Percentiles rank a stretch among this genome's conserved stretches.
These are phyloP conservation scores for Candida orba DNA, from an alignment of 805 yeast genomes.

Conservation along the genomic window DNA sequence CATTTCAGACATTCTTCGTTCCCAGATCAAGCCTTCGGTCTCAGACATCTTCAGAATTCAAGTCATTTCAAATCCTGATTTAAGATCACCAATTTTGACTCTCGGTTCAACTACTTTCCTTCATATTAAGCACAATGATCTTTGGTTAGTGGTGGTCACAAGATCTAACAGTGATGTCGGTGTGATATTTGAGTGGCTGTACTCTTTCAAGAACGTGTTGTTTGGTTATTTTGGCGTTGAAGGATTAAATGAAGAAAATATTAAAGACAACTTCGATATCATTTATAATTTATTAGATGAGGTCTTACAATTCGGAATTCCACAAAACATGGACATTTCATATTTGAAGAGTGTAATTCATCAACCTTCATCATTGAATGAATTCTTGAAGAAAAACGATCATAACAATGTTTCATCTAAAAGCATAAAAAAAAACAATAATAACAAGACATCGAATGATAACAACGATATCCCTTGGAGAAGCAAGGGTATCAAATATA, in stretches of 20 bases:
- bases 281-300: slow-evolving; percentile 78
- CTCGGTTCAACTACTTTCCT: slow-evolving; percentile 89
- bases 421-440: slow-evolving; percentile 1
- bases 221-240: slow-evolving; percentile 29
- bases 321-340: slow-evolving; percentile 53
- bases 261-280: slow-evolving; percentile 59
- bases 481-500: slow-evolving; percentile 58
- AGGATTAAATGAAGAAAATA: slow-evolving; percentile 33
- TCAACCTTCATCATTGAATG: slow-evolving; percentile 12
- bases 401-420: not conserved
- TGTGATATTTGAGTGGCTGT: slow-evolving; percentile 69
- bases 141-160: slow-evolving; percentile 87
- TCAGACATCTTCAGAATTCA: slow-evolving; percentile 90
- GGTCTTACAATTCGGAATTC: slow-evolving; percentile 70
- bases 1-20: slow-evolving; percentile 64
- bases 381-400: not conserved
- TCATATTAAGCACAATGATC: slow-evolving; percentile 51
- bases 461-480: slow-evolving; percentile 54
- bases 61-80: slow-evolving; percentile 62
- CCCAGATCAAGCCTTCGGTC: slow-evolving; percentile 69
- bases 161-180: slow-evolving; percentile 85
- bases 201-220: slow-evolving; percentile 50
- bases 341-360: slow-evolving; percentile 30
- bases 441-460: not conserved
- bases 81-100: slow-evolving; percentile 69